A percentile compares a stretch with the other conserved stretches of the same genome.
Evolutionary conservation across 495 filamentous ascomycete species (phyloP).

Genomic region (Coniosporium apollinis): DNA sequence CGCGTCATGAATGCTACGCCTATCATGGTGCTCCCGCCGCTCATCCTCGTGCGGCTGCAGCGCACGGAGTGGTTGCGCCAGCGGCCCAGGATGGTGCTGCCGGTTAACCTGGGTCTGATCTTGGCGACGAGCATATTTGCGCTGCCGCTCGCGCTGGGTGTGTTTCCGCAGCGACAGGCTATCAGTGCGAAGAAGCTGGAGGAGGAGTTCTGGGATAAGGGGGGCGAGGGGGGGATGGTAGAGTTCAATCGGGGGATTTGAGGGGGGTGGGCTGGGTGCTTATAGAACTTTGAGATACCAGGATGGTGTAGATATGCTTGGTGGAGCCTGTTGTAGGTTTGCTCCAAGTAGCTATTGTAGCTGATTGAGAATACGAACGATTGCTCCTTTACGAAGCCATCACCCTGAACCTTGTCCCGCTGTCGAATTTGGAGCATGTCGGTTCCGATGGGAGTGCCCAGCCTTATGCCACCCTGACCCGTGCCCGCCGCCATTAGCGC

Average conservation of each 20-base stretch:
- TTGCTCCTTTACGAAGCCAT: no score
- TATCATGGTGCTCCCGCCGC: conserved; percentile 87
- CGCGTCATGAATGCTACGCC: conserved; percentile 85
- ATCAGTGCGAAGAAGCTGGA: conserved; percentile 58
- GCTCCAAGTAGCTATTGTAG: no score
- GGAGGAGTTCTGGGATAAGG: conserved; percentile 61
- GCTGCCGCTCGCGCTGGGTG: conserved; percentile 70
- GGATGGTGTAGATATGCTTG: no score
- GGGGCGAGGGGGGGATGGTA: conserved; percentile 59
- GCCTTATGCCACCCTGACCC: no score
- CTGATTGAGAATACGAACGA: no score
- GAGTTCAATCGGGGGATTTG: conserved; percentile 87
- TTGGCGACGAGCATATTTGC: conserved; percentile 67
- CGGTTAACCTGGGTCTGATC: conserved; percentile 71
- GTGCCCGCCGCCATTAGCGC: no score
- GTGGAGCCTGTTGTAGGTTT: no score
- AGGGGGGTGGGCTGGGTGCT: no score
- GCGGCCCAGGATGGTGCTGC: conserved; percentile 53
- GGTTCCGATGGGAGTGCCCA: no score
- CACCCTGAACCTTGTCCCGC: no score
- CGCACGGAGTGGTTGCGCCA: conserved; percentile 53
- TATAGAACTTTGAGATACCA: no score
- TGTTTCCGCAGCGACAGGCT: conserved; percentile 78
- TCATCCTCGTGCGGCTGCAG: conserved; percentile 72
- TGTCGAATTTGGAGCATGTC: no score